A percentile compares a stretch with the other conserved stretches of the same genome.
These are phyloP conservation scores for Plantago elongata DNA, from an alignment of 257 asterid genomes.

Conservation along the genomic window DNA sequence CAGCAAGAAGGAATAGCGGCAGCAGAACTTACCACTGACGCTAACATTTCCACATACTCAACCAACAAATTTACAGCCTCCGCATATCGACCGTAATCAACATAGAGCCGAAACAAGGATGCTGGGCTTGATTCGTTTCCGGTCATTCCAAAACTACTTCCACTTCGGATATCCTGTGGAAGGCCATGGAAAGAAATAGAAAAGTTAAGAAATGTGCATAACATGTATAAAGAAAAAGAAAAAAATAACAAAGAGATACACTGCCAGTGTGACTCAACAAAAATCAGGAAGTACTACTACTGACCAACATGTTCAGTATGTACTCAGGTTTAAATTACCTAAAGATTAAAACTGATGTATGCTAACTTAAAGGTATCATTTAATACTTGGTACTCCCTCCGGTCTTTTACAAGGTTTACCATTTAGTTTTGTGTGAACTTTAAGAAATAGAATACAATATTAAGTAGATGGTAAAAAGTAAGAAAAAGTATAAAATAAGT, in stretches of 20 bases:
- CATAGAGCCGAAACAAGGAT: constrained; percentile 69
- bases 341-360: no score
- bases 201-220: neutral
- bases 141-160: constrained; percentile 69
- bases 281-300: neutral
- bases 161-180: constrained; percentile 55
- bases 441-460: no score
- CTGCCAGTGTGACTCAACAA: neutral
- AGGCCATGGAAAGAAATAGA: constrained; percentile 21
- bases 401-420: no score
- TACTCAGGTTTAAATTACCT: neutral
- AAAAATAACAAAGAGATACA: neutral
- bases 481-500: no score
- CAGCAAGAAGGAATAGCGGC: constrained; percentile 5
- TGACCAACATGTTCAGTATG: neutral
- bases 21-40: constrained; percentile 51
- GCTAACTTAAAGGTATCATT: no score
- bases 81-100: constrained; percentile 72
- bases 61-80: constrained; percentile 83
- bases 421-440: no score
- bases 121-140: constrained; percentile 82
- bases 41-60: constrained; percentile 67
- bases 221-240: neutral
- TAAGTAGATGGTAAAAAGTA: no score
- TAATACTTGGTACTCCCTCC: no score